Conservation (phyloP, 2,329 filamentous ascomycete species). For the Colletotrichum sp. region DNA sequence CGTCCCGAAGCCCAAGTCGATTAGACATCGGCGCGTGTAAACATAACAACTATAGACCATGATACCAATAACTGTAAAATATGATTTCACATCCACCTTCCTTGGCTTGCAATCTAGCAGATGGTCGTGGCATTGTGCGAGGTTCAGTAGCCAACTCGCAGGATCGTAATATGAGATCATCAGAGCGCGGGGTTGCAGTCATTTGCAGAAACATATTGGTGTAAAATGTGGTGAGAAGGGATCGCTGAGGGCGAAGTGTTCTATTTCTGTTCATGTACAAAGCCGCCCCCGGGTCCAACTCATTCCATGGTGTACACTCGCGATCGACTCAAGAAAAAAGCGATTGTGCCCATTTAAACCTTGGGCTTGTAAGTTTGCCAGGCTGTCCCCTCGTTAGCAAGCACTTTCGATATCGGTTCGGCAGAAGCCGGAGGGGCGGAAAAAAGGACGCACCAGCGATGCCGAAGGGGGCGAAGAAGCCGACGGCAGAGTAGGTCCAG, state of each 20-base stretch:
- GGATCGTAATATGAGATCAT: background rate
- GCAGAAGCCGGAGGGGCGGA: background rate
- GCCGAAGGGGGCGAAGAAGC: slow-evolving; percentile 67
- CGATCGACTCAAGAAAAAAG: slow-evolving; percentile 14
- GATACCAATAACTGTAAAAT: slow-evolving; percentile 16
- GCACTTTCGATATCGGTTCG: background rate
- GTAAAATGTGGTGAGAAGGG: background rate
- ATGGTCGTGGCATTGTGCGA: background rate
- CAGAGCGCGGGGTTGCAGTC: background rate
- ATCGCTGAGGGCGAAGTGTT: slow-evolving; percentile 25
- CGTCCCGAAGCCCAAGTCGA: background rate
- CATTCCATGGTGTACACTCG: slow-evolving; percentile 21
- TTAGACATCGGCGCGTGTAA: background rate
- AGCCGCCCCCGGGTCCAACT: slow-evolving; percentile 27
- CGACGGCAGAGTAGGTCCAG: slow-evolving; percentile 71
- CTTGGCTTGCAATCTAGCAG: background rate
- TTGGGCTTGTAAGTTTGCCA: slow-evolving; percentile 56
- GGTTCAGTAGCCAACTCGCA: too few relatives aligned
- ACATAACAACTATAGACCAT: background rate
- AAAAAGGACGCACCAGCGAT: slow-evolving; percentile 60
- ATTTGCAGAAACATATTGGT: background rate
- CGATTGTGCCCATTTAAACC: slow-evolving; percentile 32
- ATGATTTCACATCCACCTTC: background rate
- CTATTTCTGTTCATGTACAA: slow-evolving; percentile 38
- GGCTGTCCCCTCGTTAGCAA: slow-evolving; percentile 40